Base-by-base conservation (phyloP, 192 early-diverging fungal species). In the Backusella luteola region DNA sequence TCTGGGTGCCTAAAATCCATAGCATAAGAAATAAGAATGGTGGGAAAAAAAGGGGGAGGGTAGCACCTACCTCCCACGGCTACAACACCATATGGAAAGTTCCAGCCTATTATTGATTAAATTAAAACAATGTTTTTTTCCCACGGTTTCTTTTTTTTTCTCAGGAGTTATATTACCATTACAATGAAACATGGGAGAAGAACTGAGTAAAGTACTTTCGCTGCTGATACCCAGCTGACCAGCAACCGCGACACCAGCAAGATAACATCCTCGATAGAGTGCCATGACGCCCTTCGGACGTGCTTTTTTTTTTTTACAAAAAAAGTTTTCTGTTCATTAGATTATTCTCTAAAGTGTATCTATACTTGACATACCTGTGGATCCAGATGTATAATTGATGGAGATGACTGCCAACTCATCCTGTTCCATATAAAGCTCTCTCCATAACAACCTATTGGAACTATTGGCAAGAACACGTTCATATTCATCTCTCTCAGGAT, bases 111-210 rank as follows among this genome's bases (percentile, higher is more conserved):
- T 67, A 69, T 53, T 53, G 1, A 9, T 53, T 53, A 53, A 49
- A 49, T 32, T 32, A 32, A 32, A 32, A 32, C 1, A 19, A 49
- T 15, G 14, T 59, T 26, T 59, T 56, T 52, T 56, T 59, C 66
- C 71, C 82, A 71, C 7, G 23, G 38, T 8, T 39, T 39, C 38
- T 49, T n/a, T 6, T 12, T 23, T 59, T 6, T 39, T 39, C 41
- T 35, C 59, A 75, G 26, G 19, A 39, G 42, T 44, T 34, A 3
- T 23, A 35, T 29, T 76, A 63, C 81, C 83, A 71, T 83, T 86
- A 49, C 85, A 87, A 75, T 90, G 89, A 71, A 90, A 90, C 82
- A 89, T 85, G 2, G 89, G 89, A 1, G 88, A 70, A 15, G 84
- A 77, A 74, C 83, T 87, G 21, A 90, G 69, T 66, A 83, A 86